Base-by-base conservation (phyloP, 2,329 filamentous ascomycete species). In the Amauroascus verrucosus region DNA sequence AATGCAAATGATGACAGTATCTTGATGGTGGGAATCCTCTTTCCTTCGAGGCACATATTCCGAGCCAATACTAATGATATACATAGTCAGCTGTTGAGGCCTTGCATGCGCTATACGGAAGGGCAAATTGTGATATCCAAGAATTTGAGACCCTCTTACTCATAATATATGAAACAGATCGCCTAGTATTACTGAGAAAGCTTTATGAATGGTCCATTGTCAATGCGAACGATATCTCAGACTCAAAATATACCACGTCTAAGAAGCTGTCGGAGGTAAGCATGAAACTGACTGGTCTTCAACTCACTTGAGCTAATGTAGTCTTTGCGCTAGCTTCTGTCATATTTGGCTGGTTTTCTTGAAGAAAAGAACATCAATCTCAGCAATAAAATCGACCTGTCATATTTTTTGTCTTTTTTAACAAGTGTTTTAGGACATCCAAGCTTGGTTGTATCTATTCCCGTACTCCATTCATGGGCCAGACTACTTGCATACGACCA, bases 231-330 rank as follows among this genome's bases (percentile, higher is more conserved):
- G 85, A 95, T 61, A 82, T 95, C 55, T 87, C 96, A 60, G 88
- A 95, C 63, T 84, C 89, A 63, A 94, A 89, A 65, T 97, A 98
- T 66, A 82, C 88, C 53, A 82, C 96, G 60, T 83, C 87, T 38
- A 97, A 97, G 73, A 96, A 95, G 69, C 81, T 97, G 45, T 89
- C 90, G 1, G 93, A 98, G 79, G 86, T 89, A 76, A 59, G 72
- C 3, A 7, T 45, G n/a, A 6, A 2, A 45, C 13, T 45, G 20
- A 3, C n/a, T 4, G 3, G 35, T n/a, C 40, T 41, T 41, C 9
- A 41, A 14, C 16, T 14, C 50, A 7, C 47, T 35, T 37, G 32
- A 30, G 35, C 37, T 18, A 30, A 48, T 51, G 26, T 30, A 30
- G 26, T 37, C 57, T 51, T 46, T 38, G 18, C 48, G 14, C 45